phyloP scores from a whole-genome alignment of 2,329 filamentous ascomycete genomes.

The Sarocladium brachiariae region DNA sequence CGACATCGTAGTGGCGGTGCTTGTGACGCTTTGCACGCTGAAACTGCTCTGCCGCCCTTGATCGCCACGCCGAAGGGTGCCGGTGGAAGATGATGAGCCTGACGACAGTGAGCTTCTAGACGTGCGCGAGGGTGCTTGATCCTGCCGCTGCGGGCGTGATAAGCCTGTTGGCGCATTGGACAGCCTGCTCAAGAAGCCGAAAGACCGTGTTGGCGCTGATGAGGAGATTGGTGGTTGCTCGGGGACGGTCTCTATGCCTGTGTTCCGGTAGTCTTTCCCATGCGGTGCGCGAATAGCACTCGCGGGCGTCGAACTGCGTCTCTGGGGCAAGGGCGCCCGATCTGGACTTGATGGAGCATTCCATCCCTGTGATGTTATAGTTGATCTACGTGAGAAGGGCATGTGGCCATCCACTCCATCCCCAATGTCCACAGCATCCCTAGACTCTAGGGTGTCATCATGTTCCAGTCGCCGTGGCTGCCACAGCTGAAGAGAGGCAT shows the following conservation, averaged over 20 bases:
- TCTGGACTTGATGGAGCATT: no score
- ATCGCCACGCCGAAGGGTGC: not conserved
- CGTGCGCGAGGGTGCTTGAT: not conserved
- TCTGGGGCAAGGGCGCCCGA: no score
- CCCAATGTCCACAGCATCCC: not conserved
- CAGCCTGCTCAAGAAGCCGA: not conserved
- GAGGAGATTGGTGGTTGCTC: not conserved
- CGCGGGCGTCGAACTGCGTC: no score
- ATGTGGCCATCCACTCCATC: no score
- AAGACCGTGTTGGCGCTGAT: not conserved
- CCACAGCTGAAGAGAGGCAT: slow-evolving; percentile 19
- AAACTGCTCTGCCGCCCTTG: not conserved
- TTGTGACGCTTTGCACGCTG: not conserved
- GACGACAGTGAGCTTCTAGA: slow-evolving; percentile 13
- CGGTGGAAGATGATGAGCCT: slow-evolving; percentile 12
- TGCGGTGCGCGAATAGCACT: no score
- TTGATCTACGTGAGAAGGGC: no score
- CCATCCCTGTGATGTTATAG: no score
- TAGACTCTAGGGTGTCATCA: not conserved
- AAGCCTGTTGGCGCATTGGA: not conserved
- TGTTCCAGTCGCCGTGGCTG: not conserved
- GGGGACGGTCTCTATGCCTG: no score
- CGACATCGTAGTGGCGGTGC: slow-evolving; percentile 10
- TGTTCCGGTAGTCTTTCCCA: no score
- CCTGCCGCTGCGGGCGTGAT: not conserved